These are phyloP conservation scores for Paulownia fortunei DNA, from an alignment of 257 asterid species.

Conservation along the genomic window DNA sequence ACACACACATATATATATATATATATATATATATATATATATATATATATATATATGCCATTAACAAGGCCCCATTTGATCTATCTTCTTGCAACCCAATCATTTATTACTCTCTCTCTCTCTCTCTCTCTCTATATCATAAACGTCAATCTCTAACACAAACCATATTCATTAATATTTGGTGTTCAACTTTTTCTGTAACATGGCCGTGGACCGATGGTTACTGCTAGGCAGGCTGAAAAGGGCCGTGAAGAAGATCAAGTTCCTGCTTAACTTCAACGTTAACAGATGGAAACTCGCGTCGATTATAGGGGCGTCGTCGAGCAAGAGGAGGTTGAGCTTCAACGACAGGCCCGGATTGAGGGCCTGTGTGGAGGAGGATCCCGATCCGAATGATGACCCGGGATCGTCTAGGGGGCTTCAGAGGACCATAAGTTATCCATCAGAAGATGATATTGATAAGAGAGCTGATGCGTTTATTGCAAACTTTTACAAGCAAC, in stretches of 20 bases:
- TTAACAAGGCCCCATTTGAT: not conserved
- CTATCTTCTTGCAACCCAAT: not conserved
- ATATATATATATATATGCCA: not conserved
- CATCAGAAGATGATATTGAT: conserved; percentile 76
- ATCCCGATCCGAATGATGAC: conserved; percentile 30
- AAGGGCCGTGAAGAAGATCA: conserved; percentile 78
- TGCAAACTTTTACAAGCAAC: conserved; percentile 73
- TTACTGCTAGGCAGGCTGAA: conserved; percentile 55
- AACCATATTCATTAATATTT: not conserved
- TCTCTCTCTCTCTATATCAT: not conserved
- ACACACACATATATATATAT: not conserved
- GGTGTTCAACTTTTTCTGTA: not conserved
- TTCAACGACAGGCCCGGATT: conserved; percentile 54
- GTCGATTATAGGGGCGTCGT: conserved; percentile 49
- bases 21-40: not conserved
- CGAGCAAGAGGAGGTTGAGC: conserved; percentile 54
- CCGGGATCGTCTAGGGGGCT: conserved; percentile 40
- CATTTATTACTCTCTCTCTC: not conserved
- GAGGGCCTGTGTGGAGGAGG: conserved; percentile 48
- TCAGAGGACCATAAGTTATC: conserved; percentile 67
- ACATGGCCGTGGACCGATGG: conserved; percentile 50
- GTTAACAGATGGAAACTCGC: conserved; percentile 59
- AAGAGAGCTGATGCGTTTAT: conserved; percentile 84
- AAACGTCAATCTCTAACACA: not conserved
- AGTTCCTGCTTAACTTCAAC: conserved; percentile 56